Evolutionary conservation across 2,329 filamentous ascomycete species (phyloP), one percentile per base, ranked within the genome.

Genomic region (Arthrobotrys megalospora): DNA sequence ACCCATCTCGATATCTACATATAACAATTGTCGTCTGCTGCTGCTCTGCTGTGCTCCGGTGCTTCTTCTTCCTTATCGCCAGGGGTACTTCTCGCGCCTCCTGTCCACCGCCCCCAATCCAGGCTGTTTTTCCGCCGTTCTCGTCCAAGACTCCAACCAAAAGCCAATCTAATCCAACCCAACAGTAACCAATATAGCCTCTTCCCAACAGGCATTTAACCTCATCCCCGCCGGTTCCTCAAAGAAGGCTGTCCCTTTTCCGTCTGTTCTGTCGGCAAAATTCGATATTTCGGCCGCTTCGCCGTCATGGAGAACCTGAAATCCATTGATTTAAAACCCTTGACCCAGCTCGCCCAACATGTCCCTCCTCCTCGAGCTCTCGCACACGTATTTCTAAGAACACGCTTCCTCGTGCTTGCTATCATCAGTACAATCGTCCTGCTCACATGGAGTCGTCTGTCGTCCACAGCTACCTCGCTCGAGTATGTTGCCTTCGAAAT

Each of bases 361-460:
- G 62, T 78, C 36, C 67, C 67, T 41, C 36, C 60, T 52, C 67
- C 75, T 6, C 36, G 75, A 34, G 75, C 75, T 19, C 45, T 78
- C 34, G 73, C 67, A 2, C 66, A 67, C 36, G 45, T 77, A 19
- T 71, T 77, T 53, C 38, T 72, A 12, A 45, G 75, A 45, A 78
- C 67, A 14, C 67, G 75, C 34, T 78, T 78, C 38, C 67, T 78
- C 48, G 62, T 70, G 6, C 53, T 78, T 24, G 67, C 67, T 52
- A 28, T 78, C 45, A 34, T 50, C 43, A 45, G 52, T 36, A 72
- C 67, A 16, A 36, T 72, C 53, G 11, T 78, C 38, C 43, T 78
- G 5, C 62, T 72, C 47, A 72, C 75, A 21, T 78, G 75, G 75
- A 67, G 67, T 19, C 62, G 47, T 55, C 43, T 78, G 11, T 67